Conservation (phyloP, 768 basidiomycete genomes). For the Ephemerocybe angulata region DNA sequence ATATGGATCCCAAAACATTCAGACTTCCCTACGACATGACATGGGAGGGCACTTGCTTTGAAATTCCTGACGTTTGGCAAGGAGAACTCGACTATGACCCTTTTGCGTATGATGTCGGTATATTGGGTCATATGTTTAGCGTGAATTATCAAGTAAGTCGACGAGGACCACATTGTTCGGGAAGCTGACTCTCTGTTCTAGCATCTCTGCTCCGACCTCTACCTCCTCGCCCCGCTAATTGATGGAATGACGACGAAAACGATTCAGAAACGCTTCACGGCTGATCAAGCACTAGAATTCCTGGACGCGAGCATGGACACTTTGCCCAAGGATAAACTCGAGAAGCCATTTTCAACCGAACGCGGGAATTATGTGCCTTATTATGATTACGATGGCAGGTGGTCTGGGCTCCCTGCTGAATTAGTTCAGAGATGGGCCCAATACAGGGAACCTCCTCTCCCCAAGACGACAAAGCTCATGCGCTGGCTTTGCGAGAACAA, state of each 20-base stretch:
- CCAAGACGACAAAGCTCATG: no score
- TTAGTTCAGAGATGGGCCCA: no score
- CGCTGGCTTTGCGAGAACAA: no score
- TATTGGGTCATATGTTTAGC: constrained; percentile 15
- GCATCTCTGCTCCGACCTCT: constrained; percentile 33
- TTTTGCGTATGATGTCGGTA: constrained; percentile 23
- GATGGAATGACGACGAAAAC: constrained; percentile 4
- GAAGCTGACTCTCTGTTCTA: no score
- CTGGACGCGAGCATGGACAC: no score
- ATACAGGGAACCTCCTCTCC: no score
- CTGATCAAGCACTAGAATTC: constrained; percentile 19
- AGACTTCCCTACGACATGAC: background rate
- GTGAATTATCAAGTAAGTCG: constrained; percentile 11
- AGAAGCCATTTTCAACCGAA: no score
- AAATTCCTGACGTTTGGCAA: constrained; percentile 13
- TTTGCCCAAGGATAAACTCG: no score
- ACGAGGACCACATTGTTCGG: no score
- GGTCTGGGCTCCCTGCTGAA: no score
- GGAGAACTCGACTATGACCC: constrained; percentile 25
- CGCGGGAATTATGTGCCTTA: no score
- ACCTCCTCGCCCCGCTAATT: constrained; percentile 40
- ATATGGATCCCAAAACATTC: background rate
- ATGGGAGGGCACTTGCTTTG: constrained; percentile 4
- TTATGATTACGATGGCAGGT: no score
- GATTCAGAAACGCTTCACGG: constrained; percentile 24